Evolutionary conservation across 495 filamentous ascomycete species (phyloP), one percentile per base, ranked within the genome.

Genomic region (Jackrogersella minutella): DNA sequence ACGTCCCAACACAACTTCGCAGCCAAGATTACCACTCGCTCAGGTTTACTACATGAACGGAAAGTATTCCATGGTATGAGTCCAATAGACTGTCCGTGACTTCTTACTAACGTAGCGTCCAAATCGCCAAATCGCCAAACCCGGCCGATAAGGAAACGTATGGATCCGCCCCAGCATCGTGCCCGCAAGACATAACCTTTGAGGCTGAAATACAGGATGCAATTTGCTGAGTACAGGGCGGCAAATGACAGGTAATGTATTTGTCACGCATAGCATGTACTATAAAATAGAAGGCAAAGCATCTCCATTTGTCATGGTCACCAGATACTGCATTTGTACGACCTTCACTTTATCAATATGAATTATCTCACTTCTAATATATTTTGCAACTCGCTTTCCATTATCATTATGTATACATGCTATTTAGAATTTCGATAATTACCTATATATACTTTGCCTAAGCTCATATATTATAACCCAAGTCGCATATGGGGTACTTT

Each of bases 1-100:
- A 41, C 14, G 10, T 52, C 53, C 52, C 44, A 33, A 57, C 46
- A 58, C 37, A 2, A 52, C 31, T 9, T 9, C 10, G 16, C 51
- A 24, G 21, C 26, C 33, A 47, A 51, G 33, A 31, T 43, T 41
- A 26, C 33, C 34, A 13, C 51, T n/a, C n/a, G n/a, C n/a, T 26
- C 5, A 8, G 19, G 22, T 49, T 30, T 4, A 11, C 17, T 21
- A 19, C 17, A 21, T 43, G 17, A 10, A 11, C 22, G 8, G 21
- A 46, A 46, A 22, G 11, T n/a, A n/a, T 24, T 26, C 19, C 9
- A n/a, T 46, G 4, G 21, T 21, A 21, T 46, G 26, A 21, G 41
- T 46, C 41, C 41, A 21, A 46, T n/a, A 11, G n/a, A 4, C 19
- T 44, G 17, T 21, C 40, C 13, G 8, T 21, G 6, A 19, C 2